Evolutionary conservation across 2,329 filamentous ascomycete genomes (phyloP), one percentile per base, ranked within the genome.

Genomic region (Colletotrichum siamense): DNA sequence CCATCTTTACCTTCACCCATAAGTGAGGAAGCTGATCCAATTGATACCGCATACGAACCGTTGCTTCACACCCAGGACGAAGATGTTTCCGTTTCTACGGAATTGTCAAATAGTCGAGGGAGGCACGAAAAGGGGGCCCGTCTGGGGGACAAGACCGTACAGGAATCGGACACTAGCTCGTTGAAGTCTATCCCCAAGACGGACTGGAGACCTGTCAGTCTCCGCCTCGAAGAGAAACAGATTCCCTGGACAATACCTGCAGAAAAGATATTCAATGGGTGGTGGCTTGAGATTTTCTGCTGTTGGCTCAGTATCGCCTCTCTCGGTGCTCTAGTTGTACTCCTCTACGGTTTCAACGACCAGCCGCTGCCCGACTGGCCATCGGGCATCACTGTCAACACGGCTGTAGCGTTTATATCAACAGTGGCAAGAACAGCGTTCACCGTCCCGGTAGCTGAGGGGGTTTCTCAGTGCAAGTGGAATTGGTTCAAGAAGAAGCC

Each of bases 341-440:
- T 70, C 1, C 67, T 70, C 9, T 8, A 12, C 12, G 18, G 18
- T 1, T 61, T 34, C 12, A 36, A 82, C 44, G 77, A 79, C 24
- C 76, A 79, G 22, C 75, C 77, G 0, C 67, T 79, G 5, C 80
- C 80, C 1, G 65, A 78, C 0, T 78, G 79, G 78, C 77, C 77
- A 3, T 36, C 80, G 13, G 79, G 79, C 4, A 71, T 82, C 52
- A 82, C 80, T 2, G 78, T 82, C 61, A 82, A 82, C 71, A 82
- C 81, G 0, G 61, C 81, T 5, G 67, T 82, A 1, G 79, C 80
- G 4, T 78, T 82, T 49, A 68, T 82, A 26, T 78, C 80, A 3
- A 82, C 80, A 1, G 24, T 81, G 8, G 69, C 79, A 8, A 77
- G 80, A 22, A 57, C 78, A 0, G 73, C 79, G 2, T 80, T 80